A percentile compares a stretch with the other conserved stretches of the same genome.
These are phyloP conservation scores for Candida ascalaphidarum DNA, from an alignment of 805 yeast species.

Conservation along the genomic window DNA sequence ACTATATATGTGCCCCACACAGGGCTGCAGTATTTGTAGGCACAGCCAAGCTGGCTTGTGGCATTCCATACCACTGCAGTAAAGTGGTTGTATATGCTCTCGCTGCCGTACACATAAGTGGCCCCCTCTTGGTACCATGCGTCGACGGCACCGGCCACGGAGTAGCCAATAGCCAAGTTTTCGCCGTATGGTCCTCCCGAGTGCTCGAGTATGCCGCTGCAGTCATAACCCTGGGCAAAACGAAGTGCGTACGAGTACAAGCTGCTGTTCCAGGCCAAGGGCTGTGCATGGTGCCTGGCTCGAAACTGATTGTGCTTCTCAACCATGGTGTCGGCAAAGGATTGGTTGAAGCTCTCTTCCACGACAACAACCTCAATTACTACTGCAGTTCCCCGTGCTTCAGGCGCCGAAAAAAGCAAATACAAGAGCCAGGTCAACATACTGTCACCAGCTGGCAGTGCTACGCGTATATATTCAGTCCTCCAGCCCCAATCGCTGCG, in stretches of 20 bases:
- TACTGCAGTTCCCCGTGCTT: no score
- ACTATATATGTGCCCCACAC: conserved; percentile 50
- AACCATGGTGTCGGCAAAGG: conserved; percentile 39
- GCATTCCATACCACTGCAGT: conserved; percentile 73
- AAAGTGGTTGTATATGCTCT: conserved; percentile 42
- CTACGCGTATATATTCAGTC: no score
- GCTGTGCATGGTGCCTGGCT: conserved; percentile 41
- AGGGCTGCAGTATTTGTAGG: conserved; percentile 48
- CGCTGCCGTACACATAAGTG: conserved; percentile 6
- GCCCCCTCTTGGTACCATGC: conserved; percentile 11
- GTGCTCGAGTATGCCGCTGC: conserved; percentile 15
- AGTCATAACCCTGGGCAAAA: conserved; percentile 39
- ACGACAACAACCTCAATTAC: no score
- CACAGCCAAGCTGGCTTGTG: conserved; percentile 64
- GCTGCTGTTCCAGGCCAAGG: conserved; percentile 46
- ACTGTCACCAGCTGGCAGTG: no score
- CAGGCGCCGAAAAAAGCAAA: no score
- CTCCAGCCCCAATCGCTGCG: no score
- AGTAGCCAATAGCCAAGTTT: conserved; percentile 28
- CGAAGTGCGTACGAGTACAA: conserved; percentile 47
- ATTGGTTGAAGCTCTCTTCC: conserved; percentile 9
- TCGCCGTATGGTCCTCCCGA: conserved; percentile 10
- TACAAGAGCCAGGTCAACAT: no score
- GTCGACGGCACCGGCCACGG: conserved; percentile 8
- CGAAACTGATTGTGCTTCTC: conserved; percentile 55